Evolutionary conservation across 2,329 filamentous ascomycete species (phyloP).

Genomic region (Epichloe glyceriae): DNA sequence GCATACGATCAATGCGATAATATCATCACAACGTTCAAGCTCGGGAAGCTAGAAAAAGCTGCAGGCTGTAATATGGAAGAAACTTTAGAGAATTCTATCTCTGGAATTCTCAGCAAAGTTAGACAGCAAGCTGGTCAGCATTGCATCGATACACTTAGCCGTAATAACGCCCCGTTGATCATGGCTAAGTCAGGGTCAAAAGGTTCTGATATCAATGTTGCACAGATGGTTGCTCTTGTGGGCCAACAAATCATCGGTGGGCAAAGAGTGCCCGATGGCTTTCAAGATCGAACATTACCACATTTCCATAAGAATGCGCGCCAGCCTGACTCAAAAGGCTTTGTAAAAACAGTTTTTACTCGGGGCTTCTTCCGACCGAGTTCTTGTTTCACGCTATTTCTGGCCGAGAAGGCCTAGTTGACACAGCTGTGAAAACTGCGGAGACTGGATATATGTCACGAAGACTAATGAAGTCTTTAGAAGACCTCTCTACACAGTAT

Average conservation of each 20-base stretch:
- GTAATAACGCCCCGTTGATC: slow-evolving; percentile 82
- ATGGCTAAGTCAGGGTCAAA: slow-evolving; percentile 98
- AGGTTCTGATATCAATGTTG: slow-evolving; percentile 94
- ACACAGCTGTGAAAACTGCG: slow-evolving; percentile 97
- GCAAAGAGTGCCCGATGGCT: slow-evolving; percentile 84
- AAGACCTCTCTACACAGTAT: slow-evolving; percentile 87
- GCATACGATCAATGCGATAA: slow-evolving; percentile 74
- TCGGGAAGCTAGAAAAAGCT: slow-evolving; percentile 70
- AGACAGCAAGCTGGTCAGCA: slow-evolving; percentile 82
- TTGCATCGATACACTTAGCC: slow-evolving; percentile 81
- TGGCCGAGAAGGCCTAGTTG: slow-evolving; percentile 93
- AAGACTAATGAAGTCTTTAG: slow-evolving; percentile 92
- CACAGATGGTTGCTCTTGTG: slow-evolving; percentile 95
- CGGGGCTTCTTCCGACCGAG: slow-evolving; percentile 76
- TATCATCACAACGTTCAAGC: slow-evolving; percentile 70
- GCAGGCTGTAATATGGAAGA: slow-evolving; percentile 83
- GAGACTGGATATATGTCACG: slow-evolving; percentile 99
- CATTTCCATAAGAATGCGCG: slow-evolving; percentile 91
- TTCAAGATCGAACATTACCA: slow-evolving; percentile 86
- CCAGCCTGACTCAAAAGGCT: slow-evolving; percentile 89
- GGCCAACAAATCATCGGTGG: slow-evolving; percentile 97
- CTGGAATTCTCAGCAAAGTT: slow-evolving; percentile 82
- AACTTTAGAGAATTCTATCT: slow-evolving; percentile 82
- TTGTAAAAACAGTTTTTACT: slow-evolving; percentile 98
- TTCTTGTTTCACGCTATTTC: slow-evolving; percentile 98